A percentile compares a stretch with the other conserved stretches of the same genome.
phyloP scores from a whole-genome alignment of 805 yeast species.

The Zygosaccharomyces pseudorouxii region DNA sequence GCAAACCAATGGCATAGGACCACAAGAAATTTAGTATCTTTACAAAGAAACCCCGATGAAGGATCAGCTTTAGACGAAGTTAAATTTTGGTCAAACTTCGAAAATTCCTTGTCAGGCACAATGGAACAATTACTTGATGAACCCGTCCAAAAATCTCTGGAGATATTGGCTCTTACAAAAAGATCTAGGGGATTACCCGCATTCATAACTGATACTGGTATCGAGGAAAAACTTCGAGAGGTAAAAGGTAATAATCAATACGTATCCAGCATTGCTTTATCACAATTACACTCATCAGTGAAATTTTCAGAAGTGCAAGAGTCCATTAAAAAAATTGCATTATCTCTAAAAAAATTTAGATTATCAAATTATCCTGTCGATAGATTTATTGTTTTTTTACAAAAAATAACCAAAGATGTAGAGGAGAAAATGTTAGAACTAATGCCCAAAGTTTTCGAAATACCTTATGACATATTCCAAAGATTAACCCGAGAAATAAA shows the following conservation, averaged over 20 bases:
- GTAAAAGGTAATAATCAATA: constrained; percentile 58
- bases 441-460: constrained; percentile 43
- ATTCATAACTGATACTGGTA: constrained; percentile 65
- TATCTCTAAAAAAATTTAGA: constrained; percentile 60
- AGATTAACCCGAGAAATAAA: constrained; percentile 22
- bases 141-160: constrained; percentile 54
- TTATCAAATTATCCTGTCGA: constrained; percentile 57
- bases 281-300: constrained; percentile 48
- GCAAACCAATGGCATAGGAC: constrained; percentile 73
- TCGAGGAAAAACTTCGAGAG: constrained; percentile 47
- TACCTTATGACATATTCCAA: constrained; percentile 41
- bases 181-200: constrained; percentile 76
- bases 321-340: constrained; percentile 47
- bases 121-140: constrained; percentile 53
- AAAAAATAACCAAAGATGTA: constrained; percentile 57
- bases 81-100: constrained; percentile 73
- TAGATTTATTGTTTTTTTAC: constrained; percentile 62
- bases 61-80: constrained; percentile 64
- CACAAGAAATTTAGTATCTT: constrained; percentile 45
- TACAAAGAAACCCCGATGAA: constrained; percentile 46
- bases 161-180: constrained; percentile 61
- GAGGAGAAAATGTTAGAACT: constrained; percentile 41
- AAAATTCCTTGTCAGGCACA: constrained; percentile 50
- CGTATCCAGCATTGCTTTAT: constrained; percentile 65
- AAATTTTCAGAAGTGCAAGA: constrained; percentile 42